These are phyloP conservation scores for Lindgomyces ingoldianus DNA, from an alignment of 495 filamentous ascomycete genomes.

Conservation along the genomic window DNA sequence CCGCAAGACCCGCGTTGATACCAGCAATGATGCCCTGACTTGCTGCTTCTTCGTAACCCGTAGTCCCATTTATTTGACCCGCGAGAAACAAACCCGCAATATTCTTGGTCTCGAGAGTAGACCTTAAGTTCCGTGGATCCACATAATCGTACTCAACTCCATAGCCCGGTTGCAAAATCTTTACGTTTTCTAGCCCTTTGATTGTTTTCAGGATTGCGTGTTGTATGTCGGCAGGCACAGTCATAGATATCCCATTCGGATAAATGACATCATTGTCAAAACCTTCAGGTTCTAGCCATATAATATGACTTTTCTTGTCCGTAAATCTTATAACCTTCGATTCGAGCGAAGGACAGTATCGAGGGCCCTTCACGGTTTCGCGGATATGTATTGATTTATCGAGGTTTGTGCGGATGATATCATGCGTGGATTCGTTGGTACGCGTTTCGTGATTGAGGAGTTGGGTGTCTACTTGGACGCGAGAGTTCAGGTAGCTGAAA, in stretches of 20 bases:
- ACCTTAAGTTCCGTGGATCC: slow-evolving; percentile 81
- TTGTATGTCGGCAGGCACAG: slow-evolving; percentile 83
- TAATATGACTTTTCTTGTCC: slow-evolving; percentile 73
- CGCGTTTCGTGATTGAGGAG: slow-evolving; percentile 79
- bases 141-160: slow-evolving; percentile 99
- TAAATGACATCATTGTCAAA: slow-evolving; percentile 90
- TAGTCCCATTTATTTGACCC: slow-evolving; percentile 97
- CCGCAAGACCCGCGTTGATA: slow-evolving; percentile 83
- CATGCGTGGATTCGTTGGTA: slow-evolving; percentile 80
- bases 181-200: slow-evolving; percentile 80
- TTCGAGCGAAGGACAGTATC: slow-evolving; percentile 94
- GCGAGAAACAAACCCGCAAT: slow-evolving; percentile 89
- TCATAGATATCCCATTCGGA: slow-evolving; percentile 97
- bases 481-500: slow-evolving; percentile 85
- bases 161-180: slow-evolving; percentile 95
- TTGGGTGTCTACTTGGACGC: slow-evolving; percentile 75
- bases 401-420: slow-evolving; percentile 81
- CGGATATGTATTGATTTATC: slow-evolving; percentile 94
- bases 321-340: slow-evolving; percentile 90
- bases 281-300: slow-evolving; percentile 97
- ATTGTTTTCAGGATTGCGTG: slow-evolving; percentile 81
- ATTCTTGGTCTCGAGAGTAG: slow-evolving; percentile 89
- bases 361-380: slow-evolving; percentile 88
- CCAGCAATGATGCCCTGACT: slow-evolving; percentile 92
- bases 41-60: slow-evolving; percentile 95